phyloP scores from a whole-genome alignment of 257 asterid genomes.

The Verbena officinalis region DNA sequence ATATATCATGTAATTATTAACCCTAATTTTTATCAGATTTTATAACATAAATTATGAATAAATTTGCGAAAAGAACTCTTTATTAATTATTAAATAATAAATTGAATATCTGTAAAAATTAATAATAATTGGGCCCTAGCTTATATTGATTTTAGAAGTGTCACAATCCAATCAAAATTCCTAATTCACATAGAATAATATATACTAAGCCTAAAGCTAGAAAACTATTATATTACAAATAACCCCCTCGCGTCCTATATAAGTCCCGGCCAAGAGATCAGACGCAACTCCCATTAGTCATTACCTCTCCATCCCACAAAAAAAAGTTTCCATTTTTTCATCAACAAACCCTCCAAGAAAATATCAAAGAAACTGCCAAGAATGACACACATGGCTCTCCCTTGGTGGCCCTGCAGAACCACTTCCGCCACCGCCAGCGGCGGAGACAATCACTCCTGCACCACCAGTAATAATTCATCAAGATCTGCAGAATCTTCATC shows the following conservation, averaged over 20 bases:
- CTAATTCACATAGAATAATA: too few relatives aligned
- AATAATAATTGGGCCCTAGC: too few relatives aligned
- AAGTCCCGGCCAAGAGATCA: neutral
- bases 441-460: neutral
- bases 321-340: neutral
- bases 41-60: too few relatives aligned
- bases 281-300: conserved; percentile 14
- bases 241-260: conserved; percentile 13
- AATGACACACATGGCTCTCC: conserved; percentile 43
- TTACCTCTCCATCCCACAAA: neutral
- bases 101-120: too few relatives aligned
- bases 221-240: too few relatives aligned
- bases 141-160: too few relatives aligned
- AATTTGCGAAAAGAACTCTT: too few relatives aligned
- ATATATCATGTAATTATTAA: too few relatives aligned
- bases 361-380: neutral
- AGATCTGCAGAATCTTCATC: neutral
- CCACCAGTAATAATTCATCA: conserved; percentile 1
- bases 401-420: conserved; percentile 49
- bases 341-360: conserved; percentile 8
- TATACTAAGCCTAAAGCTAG: too few relatives aligned
- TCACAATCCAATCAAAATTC: too few relatives aligned
- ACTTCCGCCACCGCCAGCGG: conserved; percentile 22
- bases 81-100: too few relatives aligned
- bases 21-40: too few relatives aligned